Evolutionary conservation across 768 basidiomycete genomes (phyloP).

Genomic region (Coprinopsis strossmayeri): DNA sequence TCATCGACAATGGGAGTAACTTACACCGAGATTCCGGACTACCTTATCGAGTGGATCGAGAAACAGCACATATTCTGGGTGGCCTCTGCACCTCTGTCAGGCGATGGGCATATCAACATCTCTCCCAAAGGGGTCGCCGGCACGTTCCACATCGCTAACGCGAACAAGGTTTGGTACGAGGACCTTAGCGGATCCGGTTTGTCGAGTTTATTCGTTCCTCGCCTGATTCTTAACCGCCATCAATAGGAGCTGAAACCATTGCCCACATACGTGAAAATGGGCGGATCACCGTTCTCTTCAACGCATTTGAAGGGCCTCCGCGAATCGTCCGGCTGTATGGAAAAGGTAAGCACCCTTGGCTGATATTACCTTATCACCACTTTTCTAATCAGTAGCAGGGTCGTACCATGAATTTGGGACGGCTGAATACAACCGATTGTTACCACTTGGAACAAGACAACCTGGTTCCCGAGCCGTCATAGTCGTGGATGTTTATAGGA

Average conservation of each 20-base stretch:
- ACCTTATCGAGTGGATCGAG: conserved; percentile 48
- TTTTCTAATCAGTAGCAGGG: conserved; percentile 26
- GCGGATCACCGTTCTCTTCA: conserved; percentile 55
- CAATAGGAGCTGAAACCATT: conserved; percentile 33
- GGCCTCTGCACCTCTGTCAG: conserved; percentile 52
- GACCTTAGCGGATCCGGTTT: conserved; percentile 65
- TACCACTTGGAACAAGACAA: conserved; percentile 39
- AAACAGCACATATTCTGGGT: conserved; percentile 71
- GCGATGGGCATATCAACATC: conserved; percentile 57
- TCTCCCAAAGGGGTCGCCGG: conserved; percentile 60
- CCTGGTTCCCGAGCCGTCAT: conserved; percentile 58
- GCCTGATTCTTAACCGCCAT: not conserved
- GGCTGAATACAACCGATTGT: conserved; percentile 47
- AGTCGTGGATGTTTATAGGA: conserved; percentile 54
- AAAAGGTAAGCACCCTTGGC: conserved; percentile 33
- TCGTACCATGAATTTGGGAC: conserved; percentile 57
- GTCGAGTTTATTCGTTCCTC: conserved; percentile 14
- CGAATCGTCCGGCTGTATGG: conserved; percentile 54
- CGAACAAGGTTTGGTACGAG: conserved; percentile 63
- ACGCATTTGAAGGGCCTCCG: conserved; percentile 56
- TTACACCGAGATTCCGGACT: conserved; percentile 48
- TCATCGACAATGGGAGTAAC: conserved; percentile 58
- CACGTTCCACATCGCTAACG: conserved; percentile 52
- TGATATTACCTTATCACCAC: not conserved
- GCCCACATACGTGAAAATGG: conserved; percentile 54